These are phyloP conservation scores for Butyriboletus appendiculatus DNA, from an alignment of 1,284 basidiomycete species.

Conservation along the genomic window DNA sequence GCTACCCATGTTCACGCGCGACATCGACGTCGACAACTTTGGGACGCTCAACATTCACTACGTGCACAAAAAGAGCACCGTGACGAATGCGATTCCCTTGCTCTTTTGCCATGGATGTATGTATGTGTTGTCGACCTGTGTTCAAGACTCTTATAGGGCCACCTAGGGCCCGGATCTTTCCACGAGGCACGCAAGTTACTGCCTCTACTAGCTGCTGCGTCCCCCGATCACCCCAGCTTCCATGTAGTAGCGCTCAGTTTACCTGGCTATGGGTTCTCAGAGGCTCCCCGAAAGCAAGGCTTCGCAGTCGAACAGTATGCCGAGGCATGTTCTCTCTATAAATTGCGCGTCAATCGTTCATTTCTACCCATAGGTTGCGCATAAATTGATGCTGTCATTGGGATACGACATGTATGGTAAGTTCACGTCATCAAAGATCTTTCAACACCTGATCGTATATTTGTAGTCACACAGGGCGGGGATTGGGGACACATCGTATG, in stretches of 20 bases:
- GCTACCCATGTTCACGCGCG: constrained; percentile 47
- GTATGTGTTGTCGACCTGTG: constrained; percentile 11
- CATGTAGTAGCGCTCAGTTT: constrained; percentile 57
- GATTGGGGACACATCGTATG: constrained; percentile 51
- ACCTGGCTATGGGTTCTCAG: constrained; percentile 59
- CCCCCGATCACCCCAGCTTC: constrained; percentile 51
- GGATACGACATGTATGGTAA: constrained; percentile 56
- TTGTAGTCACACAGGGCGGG: constrained; percentile 53
- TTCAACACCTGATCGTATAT: not conserved
- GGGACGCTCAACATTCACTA: constrained; percentile 45
- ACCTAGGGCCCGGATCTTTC: constrained; percentile 60
- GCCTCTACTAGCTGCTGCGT: constrained; percentile 45
- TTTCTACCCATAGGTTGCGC: constrained; percentile 24
- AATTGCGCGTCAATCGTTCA: not conserved
- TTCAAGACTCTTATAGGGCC: not conserved
- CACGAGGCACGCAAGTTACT: constrained; percentile 56
- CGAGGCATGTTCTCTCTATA: constrained; percentile 32
- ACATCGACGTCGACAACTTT: constrained; percentile 40
- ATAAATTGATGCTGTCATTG: constrained; percentile 54
- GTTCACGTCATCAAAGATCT: constrained; percentile 3
- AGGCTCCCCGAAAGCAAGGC: constrained; percentile 41
- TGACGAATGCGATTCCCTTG: constrained; percentile 43
- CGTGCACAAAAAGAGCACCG: constrained; percentile 41
- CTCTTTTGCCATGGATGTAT: constrained; percentile 51
- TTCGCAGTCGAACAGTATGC: constrained; percentile 41